These are phyloP conservation scores for Onygenales sp. DNA, from an alignment of 2,329 filamentous ascomycete species.

Conservation along the genomic window DNA sequence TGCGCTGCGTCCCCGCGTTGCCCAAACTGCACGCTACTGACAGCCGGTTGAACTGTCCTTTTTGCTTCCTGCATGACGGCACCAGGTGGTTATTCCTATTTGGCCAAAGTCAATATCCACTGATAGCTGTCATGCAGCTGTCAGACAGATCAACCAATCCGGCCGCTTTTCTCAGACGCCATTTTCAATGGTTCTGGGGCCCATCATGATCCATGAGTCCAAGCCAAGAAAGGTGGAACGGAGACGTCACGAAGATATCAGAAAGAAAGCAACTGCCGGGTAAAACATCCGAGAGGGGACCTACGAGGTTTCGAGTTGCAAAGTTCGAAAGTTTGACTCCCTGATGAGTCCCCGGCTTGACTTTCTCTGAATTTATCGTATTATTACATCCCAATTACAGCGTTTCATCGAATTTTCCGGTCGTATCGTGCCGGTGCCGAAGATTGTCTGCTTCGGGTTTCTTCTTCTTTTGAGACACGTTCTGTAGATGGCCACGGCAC, in stretches of 20 bases:
- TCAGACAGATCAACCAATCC: background rate
- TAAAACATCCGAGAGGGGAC: background rate
- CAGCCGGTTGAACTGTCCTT: background rate
- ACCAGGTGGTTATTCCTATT: background rate
- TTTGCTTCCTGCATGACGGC: background rate
- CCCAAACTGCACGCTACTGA: background rate
- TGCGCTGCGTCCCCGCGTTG: too few relatives aligned
- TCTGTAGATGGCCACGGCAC: too few relatives aligned
- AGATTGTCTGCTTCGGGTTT: too few relatives aligned
- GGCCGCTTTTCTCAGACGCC: background rate
- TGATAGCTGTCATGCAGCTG: conserved; percentile 1
- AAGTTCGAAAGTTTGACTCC: background rate
- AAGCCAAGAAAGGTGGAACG: background rate
- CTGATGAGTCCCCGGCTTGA: too few relatives aligned
- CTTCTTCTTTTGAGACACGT: too few relatives aligned
- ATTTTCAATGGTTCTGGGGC: background rate
- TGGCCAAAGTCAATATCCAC: background rate
- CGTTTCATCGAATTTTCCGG: too few relatives aligned
- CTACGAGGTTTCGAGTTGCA: background rate
- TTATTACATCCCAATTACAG: too few relatives aligned
- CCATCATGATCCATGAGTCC: background rate
- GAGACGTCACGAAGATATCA: too few relatives aligned
- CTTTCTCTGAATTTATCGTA: too few relatives aligned
- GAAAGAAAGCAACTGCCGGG: background rate
- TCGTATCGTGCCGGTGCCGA: too few relatives aligned